These are phyloP conservation scores for Aspergillus ellipticus DNA, from an alignment of 495 filamentous ascomycete genomes.

Conservation along the genomic window DNA sequence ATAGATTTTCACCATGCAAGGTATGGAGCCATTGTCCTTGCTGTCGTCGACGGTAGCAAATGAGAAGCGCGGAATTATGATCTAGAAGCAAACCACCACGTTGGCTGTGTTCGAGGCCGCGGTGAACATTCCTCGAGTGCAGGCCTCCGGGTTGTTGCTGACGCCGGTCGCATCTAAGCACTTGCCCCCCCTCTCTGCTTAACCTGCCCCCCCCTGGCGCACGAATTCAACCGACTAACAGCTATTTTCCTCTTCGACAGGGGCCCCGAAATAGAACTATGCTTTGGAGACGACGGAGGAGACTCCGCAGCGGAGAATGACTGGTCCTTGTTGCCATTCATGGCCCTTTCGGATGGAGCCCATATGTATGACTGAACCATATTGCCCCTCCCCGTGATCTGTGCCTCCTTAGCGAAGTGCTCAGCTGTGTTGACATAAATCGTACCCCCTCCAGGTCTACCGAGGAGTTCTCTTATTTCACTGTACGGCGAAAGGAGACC, in stretches of 20 bases:
- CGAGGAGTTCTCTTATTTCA: constrained; percentile 99
- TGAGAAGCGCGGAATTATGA: neutral
- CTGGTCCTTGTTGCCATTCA: constrained; percentile 91
- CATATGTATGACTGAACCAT: constrained; percentile 64
- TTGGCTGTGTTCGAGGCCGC: neutral
- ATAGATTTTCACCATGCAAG: constrained; percentile 96
- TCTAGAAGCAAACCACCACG: neutral
- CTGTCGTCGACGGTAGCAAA: neutral
- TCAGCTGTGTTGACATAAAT: neutral
- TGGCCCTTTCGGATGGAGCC: constrained; percentile 95
- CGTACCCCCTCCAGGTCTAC: constrained; percentile 51
- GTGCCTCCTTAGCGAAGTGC: neutral
- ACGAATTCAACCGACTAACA: neutral
- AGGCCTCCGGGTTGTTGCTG: neutral
- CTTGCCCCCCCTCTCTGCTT: neutral
- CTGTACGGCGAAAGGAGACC: constrained; percentile 68
- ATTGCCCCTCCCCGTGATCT: neutral
- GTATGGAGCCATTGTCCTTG: constrained; percentile 33
- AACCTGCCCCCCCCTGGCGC: neutral
- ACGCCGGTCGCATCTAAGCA: neutral
- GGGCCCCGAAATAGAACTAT: constrained; percentile 90
- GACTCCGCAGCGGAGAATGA: constrained; percentile 85
- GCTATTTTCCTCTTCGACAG: constrained; percentile 36
- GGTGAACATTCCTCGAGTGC: neutral
- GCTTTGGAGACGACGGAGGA: constrained; percentile 75